A percentile compares a stretch with the other conserved stretches of the same genome.
These are phyloP conservation scores for Astrocystis sublimbata DNA, from an alignment of 495 filamentous ascomycete species.

Conservation along the genomic window DNA sequence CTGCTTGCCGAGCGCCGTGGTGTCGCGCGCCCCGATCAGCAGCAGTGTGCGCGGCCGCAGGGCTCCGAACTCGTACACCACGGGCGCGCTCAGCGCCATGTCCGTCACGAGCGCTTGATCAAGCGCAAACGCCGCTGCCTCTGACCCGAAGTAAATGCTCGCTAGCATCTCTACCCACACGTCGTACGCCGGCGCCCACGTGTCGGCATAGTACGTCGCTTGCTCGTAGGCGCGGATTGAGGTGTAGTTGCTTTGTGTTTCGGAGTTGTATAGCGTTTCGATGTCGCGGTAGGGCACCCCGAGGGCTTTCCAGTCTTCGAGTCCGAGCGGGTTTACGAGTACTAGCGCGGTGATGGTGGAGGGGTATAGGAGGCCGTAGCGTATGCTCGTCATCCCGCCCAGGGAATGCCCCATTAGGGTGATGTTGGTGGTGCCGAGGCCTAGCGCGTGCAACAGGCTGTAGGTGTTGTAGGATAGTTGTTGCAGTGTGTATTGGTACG, in stretches of 20 bases:
- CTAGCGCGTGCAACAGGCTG: constrained; percentile 35
- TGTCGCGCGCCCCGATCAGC: constrained; percentile 44
- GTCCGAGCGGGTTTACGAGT: constrained; percentile 43
- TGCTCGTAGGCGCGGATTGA: constrained; percentile 46
- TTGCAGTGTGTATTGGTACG: constrained; percentile 46
- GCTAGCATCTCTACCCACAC: constrained; percentile 50
- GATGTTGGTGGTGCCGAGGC: constrained; percentile 30
- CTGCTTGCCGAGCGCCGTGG: constrained; percentile 47
- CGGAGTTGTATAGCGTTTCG: constrained; percentile 30
- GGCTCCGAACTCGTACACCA: constrained; percentile 44
- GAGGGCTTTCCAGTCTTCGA: constrained; percentile 47
- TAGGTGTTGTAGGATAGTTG: constrained; percentile 46
- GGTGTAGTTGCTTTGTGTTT: constrained; percentile 36
- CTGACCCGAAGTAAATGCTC: constrained; percentile 42
- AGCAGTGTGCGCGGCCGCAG: constrained; percentile 39
- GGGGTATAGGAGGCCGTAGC: constrained; percentile 48
- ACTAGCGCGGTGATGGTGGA: constrained; percentile 29
- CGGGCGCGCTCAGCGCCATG: constrained; percentile 46
- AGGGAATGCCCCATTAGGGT: constrained; percentile 50
- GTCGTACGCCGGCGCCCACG: constrained; percentile 41
- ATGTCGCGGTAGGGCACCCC: constrained; percentile 43
- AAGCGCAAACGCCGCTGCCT: constrained; percentile 33
- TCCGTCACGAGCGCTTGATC: constrained; percentile 42
- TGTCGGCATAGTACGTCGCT: constrained; percentile 43
- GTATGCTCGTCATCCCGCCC: constrained; percentile 47